Evolutionary conservation across 352 stramenopile genomes (phyloP), one percentile per base, ranked within the genome.

Genomic region (Phytophthora tubulina): DNA sequence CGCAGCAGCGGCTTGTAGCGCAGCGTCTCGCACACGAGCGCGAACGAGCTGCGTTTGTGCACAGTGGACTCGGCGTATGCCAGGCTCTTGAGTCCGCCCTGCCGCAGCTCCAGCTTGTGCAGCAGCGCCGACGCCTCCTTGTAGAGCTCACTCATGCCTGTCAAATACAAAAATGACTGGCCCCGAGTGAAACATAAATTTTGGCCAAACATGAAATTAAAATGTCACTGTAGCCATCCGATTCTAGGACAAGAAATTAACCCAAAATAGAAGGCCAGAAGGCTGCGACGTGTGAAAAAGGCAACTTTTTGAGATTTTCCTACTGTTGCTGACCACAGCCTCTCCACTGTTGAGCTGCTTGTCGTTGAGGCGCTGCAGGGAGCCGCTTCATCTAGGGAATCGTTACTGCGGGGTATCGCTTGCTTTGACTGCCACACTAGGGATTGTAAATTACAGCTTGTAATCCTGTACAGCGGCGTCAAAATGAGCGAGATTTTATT

Each of bases 31-130:
- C 90, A 97, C 17, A 96, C 90, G 27, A 97, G 78, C 64, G 89
- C 89, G 67, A 95, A 97, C 21, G 88, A 96, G 78, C 90, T 96
- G 69, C 88, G 88, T 69, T 96, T 97, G 76, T 96, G 88, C 63
- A 87, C 68, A 50, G 94, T 88, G 27, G 86, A 84, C 21, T 95
- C 86, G 8, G 81, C 84, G 49, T 96, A 96, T 58, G 89, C 88
- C 41, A 97, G 85, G 46, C 81, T 90, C 80, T 97, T 97, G 71
- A 97, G 86, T 1, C 90, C 90, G 55, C 87, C 88, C 64, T 92
- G 81, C 6, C 86, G 89, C 33, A 76, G 78, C 74, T 94, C 86
- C 35, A 95, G 81, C 57, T 94, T 94, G 68, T 89, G 68, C 67
- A 95, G 85, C 69, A 95, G 72, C 67, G 74, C 78, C 17, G 89